Evolutionary conservation across 441 rosid species (phyloP).

Genomic region (Breynia disticha): DNA sequence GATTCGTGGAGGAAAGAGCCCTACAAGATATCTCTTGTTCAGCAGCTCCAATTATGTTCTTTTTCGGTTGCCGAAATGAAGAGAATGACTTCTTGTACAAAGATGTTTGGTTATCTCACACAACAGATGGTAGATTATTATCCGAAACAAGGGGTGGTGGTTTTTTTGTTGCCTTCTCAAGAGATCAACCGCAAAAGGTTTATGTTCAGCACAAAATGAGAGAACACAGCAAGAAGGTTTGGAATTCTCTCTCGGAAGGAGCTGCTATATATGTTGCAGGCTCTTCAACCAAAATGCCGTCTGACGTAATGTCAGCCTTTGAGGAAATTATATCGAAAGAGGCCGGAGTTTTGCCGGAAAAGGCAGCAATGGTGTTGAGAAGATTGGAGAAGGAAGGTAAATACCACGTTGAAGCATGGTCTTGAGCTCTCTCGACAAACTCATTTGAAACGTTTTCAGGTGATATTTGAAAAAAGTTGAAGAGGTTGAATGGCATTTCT

Average conservation of each 20-base stretch:
- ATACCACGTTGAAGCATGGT: constrained; percentile 95
- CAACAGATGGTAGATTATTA: constrained; percentile 42
- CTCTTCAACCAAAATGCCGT: constrained; percentile 91
- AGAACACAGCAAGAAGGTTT: constrained; percentile 47
- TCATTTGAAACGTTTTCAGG: neutral
- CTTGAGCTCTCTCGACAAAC: constrained; percentile 24
- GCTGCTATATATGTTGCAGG: constrained; percentile 79
- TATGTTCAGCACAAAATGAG: constrained; percentile 80
- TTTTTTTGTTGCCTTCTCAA: constrained; percentile 73
- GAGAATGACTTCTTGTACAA: constrained; percentile 62
- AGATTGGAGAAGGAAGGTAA: constrained; percentile 71
- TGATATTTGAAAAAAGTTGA: neutral
- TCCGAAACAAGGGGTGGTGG: constrained; percentile 76
- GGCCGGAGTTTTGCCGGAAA: constrained; percentile 52
- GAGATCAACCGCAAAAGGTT: constrained; percentile 82
- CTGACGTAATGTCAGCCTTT: constrained; percentile 60
- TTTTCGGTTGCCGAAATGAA: constrained; percentile 82
- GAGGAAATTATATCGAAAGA: constrained; percentile 63
- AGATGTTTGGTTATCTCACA: constrained; percentile 63
- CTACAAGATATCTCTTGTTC: constrained; percentile 33
- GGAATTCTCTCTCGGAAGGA: constrained; percentile 52
- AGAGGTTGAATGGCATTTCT: no score
- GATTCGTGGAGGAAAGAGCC: constrained; percentile 76
- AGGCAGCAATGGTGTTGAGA: constrained; percentile 49
- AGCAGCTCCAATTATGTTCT: constrained; percentile 60